A percentile compares a stretch with the other conserved stretches of the same genome.
These are phyloP conservation scores for Fusarium equiseti DNA, from an alignment of 2,329 filamentous ascomycete genomes.

Conservation along the genomic window DNA sequence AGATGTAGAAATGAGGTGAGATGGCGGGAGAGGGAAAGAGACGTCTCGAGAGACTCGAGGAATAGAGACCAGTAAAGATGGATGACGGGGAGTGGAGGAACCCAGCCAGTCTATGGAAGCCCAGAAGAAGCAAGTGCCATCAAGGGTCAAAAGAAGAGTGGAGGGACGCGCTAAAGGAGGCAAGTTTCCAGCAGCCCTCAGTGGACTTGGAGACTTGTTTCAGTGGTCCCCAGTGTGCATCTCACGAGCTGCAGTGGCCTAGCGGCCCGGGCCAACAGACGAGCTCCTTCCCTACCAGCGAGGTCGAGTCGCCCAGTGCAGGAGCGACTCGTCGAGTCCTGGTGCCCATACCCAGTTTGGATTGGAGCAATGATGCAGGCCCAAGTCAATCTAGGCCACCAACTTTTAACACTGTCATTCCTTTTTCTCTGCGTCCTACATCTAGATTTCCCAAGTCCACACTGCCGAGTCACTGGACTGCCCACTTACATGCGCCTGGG, in stretches of 20 bases:
- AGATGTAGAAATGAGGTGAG: conserved; percentile 15
- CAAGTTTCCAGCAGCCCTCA: conserved; percentile 38
- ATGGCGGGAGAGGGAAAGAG: conserved; percentile 28
- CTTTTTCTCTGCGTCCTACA: conserved; percentile 18
- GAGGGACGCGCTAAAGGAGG: conserved; percentile 36
- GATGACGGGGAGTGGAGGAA: conserved; percentile 44
- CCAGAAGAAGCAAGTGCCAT: conserved; percentile 38
- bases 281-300: neutral
- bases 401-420: conserved; percentile 13
- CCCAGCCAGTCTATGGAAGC: conserved; percentile 21
- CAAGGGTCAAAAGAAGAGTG: conserved; percentile 18
- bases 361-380: conserved; percentile 38
- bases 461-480: conserved; percentile 16
- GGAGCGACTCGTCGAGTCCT: conserved; percentile 27
- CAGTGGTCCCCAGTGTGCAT: conserved; percentile 41
- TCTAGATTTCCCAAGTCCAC: conserved; percentile 7
- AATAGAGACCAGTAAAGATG: conserved; percentile 29
- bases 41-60: conserved; percentile 9
- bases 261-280: conserved; percentile 32
- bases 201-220: conserved; percentile 23
- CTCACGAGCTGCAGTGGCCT: conserved; percentile 41
- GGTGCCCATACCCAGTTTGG: conserved; percentile 23
- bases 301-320: conserved; percentile 31
- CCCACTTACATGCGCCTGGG: conserved; percentile 13
- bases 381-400: conserved; percentile 10